phyloP scores from a whole-genome alignment of 1,284 basidiomycete species.

The Cystobasidium pallidum region DNA sequence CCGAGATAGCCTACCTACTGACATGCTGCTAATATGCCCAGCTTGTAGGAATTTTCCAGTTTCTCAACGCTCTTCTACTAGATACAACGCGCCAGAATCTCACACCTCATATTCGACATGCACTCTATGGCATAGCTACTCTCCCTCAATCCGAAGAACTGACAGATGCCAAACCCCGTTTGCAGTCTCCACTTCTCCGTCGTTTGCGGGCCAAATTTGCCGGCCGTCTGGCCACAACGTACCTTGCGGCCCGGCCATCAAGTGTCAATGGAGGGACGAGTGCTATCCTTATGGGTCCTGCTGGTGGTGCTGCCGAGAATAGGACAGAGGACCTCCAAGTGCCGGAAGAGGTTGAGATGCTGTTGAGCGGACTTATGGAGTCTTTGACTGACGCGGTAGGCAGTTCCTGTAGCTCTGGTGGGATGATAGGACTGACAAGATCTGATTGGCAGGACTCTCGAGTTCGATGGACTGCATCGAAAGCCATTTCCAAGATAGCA shows the following conservation, averaged over 20 bases:
- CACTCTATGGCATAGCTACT: slow-evolving; percentile 5
- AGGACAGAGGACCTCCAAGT: not conserved
- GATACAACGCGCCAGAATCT: slow-evolving; percentile 5
- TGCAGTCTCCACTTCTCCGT: slow-evolving; percentile 27
- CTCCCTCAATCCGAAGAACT: not conserved
- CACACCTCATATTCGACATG: not conserved
- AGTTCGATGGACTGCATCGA: slow-evolving; percentile 93
- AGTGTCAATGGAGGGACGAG: not conserved
- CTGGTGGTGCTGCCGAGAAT: not conserved
- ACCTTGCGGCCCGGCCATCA: slow-evolving; percentile 1
- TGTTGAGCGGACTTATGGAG: slow-evolving; percentile 74
- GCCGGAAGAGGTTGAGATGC: slow-evolving; percentile 73
- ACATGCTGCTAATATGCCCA: not conserved
- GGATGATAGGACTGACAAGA: too few species aligned
- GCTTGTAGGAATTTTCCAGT: slow-evolving; percentile 29
- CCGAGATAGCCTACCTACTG: not conserved
- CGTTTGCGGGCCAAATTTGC: slow-evolving; percentile 15
- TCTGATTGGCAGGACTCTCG: slow-evolving; percentile 73
- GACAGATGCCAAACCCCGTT: not conserved
- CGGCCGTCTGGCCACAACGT: slow-evolving; percentile 20
- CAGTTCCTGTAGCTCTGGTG: too few species aligned
- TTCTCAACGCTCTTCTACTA: slow-evolving; percentile 18
- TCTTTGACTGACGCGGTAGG: slow-evolving; percentile 79
- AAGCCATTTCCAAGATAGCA: slow-evolving; percentile 84
- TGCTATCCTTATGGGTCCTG: not conserved